Evolutionary conservation across 805 yeast species (phyloP).

Genomic region (Lipomyces sp.): DNA sequence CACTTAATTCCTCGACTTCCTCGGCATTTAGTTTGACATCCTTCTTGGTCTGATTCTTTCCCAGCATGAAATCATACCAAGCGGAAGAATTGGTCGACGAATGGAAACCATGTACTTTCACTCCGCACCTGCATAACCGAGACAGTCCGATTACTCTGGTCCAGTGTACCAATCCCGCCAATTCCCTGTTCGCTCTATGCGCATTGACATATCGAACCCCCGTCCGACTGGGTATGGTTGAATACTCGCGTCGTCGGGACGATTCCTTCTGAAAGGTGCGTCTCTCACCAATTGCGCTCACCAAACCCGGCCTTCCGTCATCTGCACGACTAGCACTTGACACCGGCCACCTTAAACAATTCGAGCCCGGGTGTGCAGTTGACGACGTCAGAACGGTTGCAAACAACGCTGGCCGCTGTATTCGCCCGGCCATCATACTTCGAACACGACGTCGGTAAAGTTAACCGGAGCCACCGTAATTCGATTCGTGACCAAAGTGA

Average conservation of each 20-base stretch:
- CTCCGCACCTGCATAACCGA: background rate
- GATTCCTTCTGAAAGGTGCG: background rate
- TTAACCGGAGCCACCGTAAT: background rate
- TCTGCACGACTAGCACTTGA: background rate
- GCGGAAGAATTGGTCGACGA: background rate
- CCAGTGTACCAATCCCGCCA: background rate
- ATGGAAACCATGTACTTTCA: background rate
- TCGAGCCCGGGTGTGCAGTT: background rate
- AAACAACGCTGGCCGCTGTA: background rate
- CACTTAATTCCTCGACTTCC: slow-evolving; percentile 23
- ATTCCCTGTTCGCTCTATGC: background rate
- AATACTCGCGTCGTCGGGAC: background rate
- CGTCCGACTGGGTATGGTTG: background rate
- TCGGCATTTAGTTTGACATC: slow-evolving; percentile 21
- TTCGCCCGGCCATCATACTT: background rate
- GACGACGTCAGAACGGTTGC: background rate
- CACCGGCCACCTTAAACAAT: background rate
- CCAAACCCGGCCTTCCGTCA: background rate
- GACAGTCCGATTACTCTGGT: background rate
- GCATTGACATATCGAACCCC: background rate
- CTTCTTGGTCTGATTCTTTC: slow-evolving; percentile 8
- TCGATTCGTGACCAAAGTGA: background rate
- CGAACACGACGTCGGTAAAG: background rate
- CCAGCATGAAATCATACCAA: background rate
- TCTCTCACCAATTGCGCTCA: background rate